These are phyloP conservation scores for Ustilago nuda DNA, from an alignment of 1,284 basidiomycete species.

Conservation along the genomic window DNA sequence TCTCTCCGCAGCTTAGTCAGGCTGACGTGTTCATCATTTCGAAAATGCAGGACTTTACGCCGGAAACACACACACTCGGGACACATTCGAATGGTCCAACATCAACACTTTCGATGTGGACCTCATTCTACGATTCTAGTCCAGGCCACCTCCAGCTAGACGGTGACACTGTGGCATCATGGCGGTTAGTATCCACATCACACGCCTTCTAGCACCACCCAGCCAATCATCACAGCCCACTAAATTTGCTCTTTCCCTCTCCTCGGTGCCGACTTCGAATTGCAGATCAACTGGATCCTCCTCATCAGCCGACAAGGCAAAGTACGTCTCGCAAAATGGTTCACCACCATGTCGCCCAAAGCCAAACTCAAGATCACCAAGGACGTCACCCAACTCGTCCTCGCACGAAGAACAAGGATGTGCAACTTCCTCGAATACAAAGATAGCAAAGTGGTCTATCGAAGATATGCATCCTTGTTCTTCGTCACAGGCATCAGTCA, in stretches of 20 bases:
- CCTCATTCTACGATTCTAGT: background rate
- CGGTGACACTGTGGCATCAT: background rate
- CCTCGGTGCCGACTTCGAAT: background rate
- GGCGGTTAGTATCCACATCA: conserved; percentile 13
- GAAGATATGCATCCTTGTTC: conserved; percentile 97
- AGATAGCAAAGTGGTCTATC: conserved; percentile 82
- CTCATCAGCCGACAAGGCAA: conserved; percentile 97
- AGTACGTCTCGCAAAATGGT: conserved; percentile 98
- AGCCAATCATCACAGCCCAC: background rate
- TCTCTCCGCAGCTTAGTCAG: conserved; percentile 30
- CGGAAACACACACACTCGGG: conserved; percentile 18
- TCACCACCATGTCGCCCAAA: conserved; percentile 92
- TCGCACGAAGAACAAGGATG: conserved; percentile 95
- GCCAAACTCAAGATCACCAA: conserved; percentile 98
- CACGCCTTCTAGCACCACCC: too few relatives aligned
- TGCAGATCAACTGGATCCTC: conserved; percentile 77
- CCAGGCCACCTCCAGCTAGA: too few relatives aligned
- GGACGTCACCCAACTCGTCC: conserved; percentile 97
- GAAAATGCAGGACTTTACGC: background rate
- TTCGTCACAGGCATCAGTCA: conserved; percentile 93
- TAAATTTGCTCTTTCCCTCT: background rate
- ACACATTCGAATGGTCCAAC: conserved; percentile 9
- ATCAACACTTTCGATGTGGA: background rate
- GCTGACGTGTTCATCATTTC: conserved; percentile 11
- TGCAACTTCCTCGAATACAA: conserved; percentile 99